These are phyloP conservation scores for Monilinia vaccinii-corymbosi DNA, from an alignment of 2,329 filamentous ascomycete genomes.

Conservation along the genomic window DNA sequence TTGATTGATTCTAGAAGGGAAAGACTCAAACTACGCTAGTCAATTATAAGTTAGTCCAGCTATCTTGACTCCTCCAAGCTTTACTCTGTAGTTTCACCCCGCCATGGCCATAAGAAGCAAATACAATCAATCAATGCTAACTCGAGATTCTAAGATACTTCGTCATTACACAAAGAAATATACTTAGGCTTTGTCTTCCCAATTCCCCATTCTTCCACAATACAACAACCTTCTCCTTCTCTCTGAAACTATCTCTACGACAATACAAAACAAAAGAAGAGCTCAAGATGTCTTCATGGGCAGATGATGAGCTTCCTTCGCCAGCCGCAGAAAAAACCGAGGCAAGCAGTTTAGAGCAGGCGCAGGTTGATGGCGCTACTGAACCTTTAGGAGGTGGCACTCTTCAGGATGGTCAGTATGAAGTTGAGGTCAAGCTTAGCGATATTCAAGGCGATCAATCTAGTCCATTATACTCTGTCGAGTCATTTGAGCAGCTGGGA, in stretches of 20 bases:
- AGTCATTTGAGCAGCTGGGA: conserved; percentile 75
- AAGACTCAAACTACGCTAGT: neutral
- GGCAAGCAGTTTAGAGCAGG: conserved; percentile 11
- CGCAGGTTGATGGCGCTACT: conserved; percentile 39
- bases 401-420: conserved; percentile 64
- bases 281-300: conserved; percentile 29
- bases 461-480: conserved; percentile 79
- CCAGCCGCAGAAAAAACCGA: conserved; percentile 16
- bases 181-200: too few species aligned
- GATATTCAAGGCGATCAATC: conserved; percentile 80
- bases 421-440: conserved; percentile 87
- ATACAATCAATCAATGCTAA: too few species aligned
- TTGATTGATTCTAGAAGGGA: neutral
- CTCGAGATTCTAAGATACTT: too few species aligned
- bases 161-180: too few species aligned
- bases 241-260: neutral
- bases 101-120: neutral
- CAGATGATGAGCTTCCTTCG: conserved; percentile 35
- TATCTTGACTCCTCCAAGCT: neutral
- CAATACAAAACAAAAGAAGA: conserved; percentile 5
- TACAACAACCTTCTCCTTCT: neutral
- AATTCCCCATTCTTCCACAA: neutral
- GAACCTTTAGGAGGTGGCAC: conserved; percentile 38
- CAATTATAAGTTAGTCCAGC: neutral
- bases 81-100: neutral